phyloP scores from a whole-genome alignment of 768 basidiomycete species.

The Russula ochroleuca region DNA sequence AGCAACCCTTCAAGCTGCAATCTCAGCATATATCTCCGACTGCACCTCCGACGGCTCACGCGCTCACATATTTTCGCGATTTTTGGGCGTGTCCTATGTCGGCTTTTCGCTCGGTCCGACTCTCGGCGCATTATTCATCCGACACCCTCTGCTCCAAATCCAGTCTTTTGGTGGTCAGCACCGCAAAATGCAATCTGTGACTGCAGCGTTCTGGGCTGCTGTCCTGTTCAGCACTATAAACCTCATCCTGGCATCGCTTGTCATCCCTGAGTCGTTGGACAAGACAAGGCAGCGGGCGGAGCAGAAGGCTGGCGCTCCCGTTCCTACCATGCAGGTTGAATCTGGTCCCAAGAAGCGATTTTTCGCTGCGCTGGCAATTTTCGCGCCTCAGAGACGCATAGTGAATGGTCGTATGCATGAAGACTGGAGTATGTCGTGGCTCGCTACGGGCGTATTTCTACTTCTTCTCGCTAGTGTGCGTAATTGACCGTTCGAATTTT shows the following conservation, averaged over 20 bases:
- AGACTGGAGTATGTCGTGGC: constrained; percentile 71
- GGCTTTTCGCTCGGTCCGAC: constrained; percentile 79
- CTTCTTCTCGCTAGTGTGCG: constrained; percentile 63
- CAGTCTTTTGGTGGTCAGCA: constrained; percentile 26
- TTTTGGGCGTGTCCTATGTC: constrained; percentile 71
- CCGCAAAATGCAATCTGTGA: constrained; percentile 38
- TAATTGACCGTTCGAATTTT: constrained; percentile 10
- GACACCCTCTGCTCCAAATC: constrained; percentile 38
- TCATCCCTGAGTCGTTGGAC: constrained; percentile 47
- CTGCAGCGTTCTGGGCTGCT: constrained; percentile 52
- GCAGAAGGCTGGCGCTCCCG: constrained; percentile 44
- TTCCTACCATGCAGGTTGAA: constrained; percentile 37
- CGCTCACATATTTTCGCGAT: constrained; percentile 52
- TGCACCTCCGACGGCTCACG: constrained; percentile 83
- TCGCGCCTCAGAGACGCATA: constrained; percentile 52
- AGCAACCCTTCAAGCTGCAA: constrained; percentile 59
- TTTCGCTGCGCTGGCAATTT: constrained; percentile 63
- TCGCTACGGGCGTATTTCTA: constrained; percentile 60
- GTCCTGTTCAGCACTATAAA: constrained; percentile 44
- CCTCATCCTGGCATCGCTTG: constrained; percentile 55
- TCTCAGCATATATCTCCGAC: constrained; percentile 64
- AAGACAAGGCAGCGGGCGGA: constrained; percentile 33
- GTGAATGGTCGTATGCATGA: constrained; percentile 38
- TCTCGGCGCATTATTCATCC: constrained; percentile 53
- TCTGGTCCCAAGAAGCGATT: constrained; percentile 38